These are phyloP conservation scores for Boehmeria nivea DNA, from an alignment of 306 rosid genomes.

Conservation along the genomic window DNA sequence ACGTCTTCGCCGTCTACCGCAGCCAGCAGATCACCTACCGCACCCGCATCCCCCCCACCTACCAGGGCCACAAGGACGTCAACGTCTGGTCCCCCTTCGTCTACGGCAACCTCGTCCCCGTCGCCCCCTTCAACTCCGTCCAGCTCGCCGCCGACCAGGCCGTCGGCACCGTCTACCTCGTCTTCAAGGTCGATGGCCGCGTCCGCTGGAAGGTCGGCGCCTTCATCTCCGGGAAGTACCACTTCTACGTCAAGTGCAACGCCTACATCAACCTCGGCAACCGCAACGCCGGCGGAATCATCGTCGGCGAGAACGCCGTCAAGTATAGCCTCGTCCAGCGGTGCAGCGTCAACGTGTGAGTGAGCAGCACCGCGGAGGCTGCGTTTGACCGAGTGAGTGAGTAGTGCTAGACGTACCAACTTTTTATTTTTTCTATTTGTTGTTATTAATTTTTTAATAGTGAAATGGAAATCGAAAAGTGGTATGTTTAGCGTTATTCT, in stretches of 20 bases:
- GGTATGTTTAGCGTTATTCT: background rate
- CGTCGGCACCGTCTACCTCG: conserved; percentile 37
- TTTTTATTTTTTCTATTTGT: background rate
- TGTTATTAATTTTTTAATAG: conserved; percentile 1
- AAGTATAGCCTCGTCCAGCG: conserved; percentile 64
- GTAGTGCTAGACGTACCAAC: background rate
- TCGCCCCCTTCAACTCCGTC: conserved; percentile 60
- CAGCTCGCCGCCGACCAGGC: conserved; percentile 39
- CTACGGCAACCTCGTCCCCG: conserved; percentile 62
- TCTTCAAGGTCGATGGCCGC: conserved; percentile 54
- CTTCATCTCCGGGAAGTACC: conserved; percentile 55
- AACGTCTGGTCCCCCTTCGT: conserved; percentile 85
- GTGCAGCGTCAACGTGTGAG: conserved; percentile 70
- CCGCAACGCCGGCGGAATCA: conserved; percentile 28
- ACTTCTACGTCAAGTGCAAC: conserved; percentile 58
- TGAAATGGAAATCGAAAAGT: background rate
- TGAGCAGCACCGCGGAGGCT: too few relatives aligned
- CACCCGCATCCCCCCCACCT: conserved; percentile 58
- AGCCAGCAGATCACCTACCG: conserved; percentile 71
- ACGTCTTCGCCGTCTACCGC: conserved; percentile 51
- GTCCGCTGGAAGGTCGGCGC: conserved; percentile 87
- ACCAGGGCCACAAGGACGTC: conserved; percentile 77
- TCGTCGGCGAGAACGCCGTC: conserved; percentile 47
- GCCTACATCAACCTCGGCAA: conserved; percentile 55
- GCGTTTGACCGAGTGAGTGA: too few relatives aligned